Conservation (phyloP, 495 filamentous ascomycete genomes). For the Viridothelium virens region DNA sequence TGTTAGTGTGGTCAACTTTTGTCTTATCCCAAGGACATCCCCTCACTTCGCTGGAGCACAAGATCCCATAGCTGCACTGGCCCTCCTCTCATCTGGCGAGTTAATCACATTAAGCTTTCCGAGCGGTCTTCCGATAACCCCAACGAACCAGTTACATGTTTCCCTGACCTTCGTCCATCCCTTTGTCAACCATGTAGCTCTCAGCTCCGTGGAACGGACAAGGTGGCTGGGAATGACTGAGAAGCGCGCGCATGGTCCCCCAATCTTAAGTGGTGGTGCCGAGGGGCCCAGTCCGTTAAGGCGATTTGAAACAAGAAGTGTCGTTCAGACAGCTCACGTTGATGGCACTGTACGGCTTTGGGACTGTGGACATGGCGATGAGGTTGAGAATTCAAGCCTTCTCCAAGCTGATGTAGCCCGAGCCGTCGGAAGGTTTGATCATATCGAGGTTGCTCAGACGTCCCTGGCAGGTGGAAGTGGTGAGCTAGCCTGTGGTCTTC, state of each 20-base stretch:
- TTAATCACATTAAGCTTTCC: slow-evolving; percentile 83
- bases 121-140: slow-evolving; percentile 77
- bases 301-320: slow-evolving; percentile 69
- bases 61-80: slow-evolving; percentile 79
- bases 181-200: slow-evolving; percentile 61
- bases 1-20: slow-evolving; percentile 72
- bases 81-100: slow-evolving; percentile 76
- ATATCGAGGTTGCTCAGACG: slow-evolving; percentile 65
- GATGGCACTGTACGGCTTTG: slow-evolving; percentile 83
- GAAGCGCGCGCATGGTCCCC: slow-evolving; percentile 61
- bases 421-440: slow-evolving; percentile 72
- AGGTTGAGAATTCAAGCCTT: slow-evolving; percentile 76
- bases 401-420: slow-evolving; percentile 80
- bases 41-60: slow-evolving; percentile 82
- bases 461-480: slow-evolving; percentile 68
- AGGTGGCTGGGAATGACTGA: slow-evolving; percentile 88
- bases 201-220: slow-evolving; percentile 62
- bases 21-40: slow-evolving; percentile 67
- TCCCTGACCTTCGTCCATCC: slow-evolving; percentile 80
- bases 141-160: slow-evolving; percentile 82
- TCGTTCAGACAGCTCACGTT: slow-evolving; percentile 74
- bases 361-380: slow-evolving; percentile 84
- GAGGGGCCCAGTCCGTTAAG: slow-evolving; percentile 58
- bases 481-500: slow-evolving; percentile 77
- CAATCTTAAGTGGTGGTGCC: slow-evolving; percentile 66